Evolutionary conservation across 495 filamentous ascomycete genomes (phyloP).

Genomic region (Neurospora tetraspora): DNA sequence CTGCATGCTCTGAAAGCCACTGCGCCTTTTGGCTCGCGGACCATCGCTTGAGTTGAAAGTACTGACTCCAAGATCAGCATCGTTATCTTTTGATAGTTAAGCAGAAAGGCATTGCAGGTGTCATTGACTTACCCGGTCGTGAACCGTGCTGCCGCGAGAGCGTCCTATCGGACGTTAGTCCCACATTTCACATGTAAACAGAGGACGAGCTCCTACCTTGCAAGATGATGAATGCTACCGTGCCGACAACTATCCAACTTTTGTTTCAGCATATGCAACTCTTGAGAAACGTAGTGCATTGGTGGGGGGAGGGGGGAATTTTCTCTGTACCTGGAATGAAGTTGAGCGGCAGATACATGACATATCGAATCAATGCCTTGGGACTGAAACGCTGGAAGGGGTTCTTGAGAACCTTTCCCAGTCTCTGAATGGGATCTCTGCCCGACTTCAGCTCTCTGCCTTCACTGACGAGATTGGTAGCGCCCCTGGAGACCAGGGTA

Average conservation of each 20-base stretch:
- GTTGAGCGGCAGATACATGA: slow-evolving; percentile 83
- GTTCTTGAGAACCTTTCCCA: slow-evolving; percentile 62
- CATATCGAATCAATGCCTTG: slow-evolving; percentile 54
- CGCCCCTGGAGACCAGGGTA: slow-evolving; percentile 49
- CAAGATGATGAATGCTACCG: slow-evolving; percentile 63
- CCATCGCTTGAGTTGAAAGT: slow-evolving; percentile 88
- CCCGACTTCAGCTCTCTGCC: slow-evolving; percentile 59
- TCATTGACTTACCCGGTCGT: slow-evolving; percentile 20
- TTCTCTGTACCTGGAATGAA: slow-evolving; percentile 56
- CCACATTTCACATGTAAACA: not conserved
- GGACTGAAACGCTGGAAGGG: slow-evolving; percentile 61
- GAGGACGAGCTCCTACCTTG: slow-evolving; percentile 47
- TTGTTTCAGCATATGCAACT: not conserved
- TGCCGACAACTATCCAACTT: slow-evolving; percentile 54
- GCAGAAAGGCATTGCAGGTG: not conserved
- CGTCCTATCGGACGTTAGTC: slow-evolving; percentile 22
- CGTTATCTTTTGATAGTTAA: not conserved
- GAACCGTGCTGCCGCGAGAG: slow-evolving; percentile 23
- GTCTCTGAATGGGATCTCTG: slow-evolving; percentile 52
- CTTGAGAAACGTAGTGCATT: not conserved
- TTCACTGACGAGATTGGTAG: slow-evolving; percentile 50
- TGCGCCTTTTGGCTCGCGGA: slow-evolving; percentile 46
- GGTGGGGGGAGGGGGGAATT: not conserved
- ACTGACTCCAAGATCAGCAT: slow-evolving; percentile 31
- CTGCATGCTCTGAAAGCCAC: slow-evolving; percentile 53